Percentiles rank a stretch among this genome's conserved stretches.
Conservation (phyloP, 495 filamentous ascomycete species). For the Penicillium psychrofluorescens region DNA sequence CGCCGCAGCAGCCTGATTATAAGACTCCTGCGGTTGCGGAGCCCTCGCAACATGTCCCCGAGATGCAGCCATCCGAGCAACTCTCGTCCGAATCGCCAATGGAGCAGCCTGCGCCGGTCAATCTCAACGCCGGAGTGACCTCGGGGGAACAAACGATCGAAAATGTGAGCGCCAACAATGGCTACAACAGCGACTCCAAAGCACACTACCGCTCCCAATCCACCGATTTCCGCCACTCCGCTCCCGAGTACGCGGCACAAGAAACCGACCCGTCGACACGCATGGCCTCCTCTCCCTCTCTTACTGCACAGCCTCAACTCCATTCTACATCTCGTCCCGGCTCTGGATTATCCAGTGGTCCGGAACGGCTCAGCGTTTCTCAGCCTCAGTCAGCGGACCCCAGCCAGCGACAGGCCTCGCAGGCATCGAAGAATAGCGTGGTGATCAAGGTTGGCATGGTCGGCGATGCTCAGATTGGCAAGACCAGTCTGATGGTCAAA, state of each 20-base stretch:
- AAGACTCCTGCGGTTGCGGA: slow-evolving; percentile 18
- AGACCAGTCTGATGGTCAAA: slow-evolving; percentile 98
- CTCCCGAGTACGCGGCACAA: slow-evolving; percentile 32
- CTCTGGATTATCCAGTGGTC: slow-evolving; percentile 41
- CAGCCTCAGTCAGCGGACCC: slow-evolving; percentile 36
- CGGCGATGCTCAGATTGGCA: slow-evolving; percentile 96
- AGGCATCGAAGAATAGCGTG: slow-evolving; percentile 67
- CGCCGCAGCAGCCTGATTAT: slow-evolving; percentile 15
- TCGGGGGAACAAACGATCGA: slow-evolving; percentile 25
- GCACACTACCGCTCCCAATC: slow-evolving; percentile 38
- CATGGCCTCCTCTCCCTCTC: slow-evolving; percentile 29
- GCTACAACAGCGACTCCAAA: slow-evolving; percentile 39
- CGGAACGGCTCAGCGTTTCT: slow-evolving; percentile 32
- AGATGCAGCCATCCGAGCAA: slow-evolving; percentile 5
- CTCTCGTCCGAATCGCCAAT: slow-evolving; percentile 13
- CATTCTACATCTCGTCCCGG: slow-evolving; percentile 42
- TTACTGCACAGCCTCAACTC: slow-evolving; percentile 33
- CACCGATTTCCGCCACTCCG: slow-evolving; percentile 34
- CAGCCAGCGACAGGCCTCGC: slow-evolving; percentile 30
- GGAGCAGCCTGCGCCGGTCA: slow-evolving; percentile 13
- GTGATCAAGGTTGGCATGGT: slow-evolving; percentile 99
- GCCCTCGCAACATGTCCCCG: slow-evolving; percentile 17
- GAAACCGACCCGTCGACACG: slow-evolving; percentile 35
- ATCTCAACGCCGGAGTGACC: slow-evolving; percentile 24
- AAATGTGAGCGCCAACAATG: slow-evolving; percentile 22